Evolutionary conservation across 495 filamentous ascomycete species (phyloP).

Genomic region (Penicillium ucsense): DNA sequence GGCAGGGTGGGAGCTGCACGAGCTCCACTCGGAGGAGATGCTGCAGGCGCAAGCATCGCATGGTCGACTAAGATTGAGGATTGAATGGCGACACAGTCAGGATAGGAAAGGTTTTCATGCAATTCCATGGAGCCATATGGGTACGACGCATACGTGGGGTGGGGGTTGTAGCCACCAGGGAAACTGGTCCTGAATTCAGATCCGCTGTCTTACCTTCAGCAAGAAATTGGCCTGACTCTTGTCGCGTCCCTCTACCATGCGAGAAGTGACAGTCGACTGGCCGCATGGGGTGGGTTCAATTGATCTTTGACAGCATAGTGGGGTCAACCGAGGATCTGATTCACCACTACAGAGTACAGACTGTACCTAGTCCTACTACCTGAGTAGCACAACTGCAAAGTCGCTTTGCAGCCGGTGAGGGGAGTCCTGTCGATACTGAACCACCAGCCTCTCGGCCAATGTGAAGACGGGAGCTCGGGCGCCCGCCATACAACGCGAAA

Average conservation of each 20-base stretch:
- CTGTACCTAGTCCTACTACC: no score
- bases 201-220: constrained; percentile 1
- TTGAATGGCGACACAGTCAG: constrained; percentile 7
- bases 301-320: no score
- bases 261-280: no score
- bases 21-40: constrained; percentile 16
- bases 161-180: constrained; percentile 8
- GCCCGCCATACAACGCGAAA: constrained; percentile 5
- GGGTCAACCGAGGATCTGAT: no score
- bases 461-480: not conserved
- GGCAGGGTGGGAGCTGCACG: constrained; percentile 20
- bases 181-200: constrained; percentile 6
- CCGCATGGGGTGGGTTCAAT: no score
- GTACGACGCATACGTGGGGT: constrained; percentile 12
- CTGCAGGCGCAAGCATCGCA: constrained; percentile 15
- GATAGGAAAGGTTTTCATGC: constrained; percentile 16
- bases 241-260: no score
- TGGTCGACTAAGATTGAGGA: constrained; percentile 12
- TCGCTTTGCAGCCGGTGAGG: constrained; percentile 1
- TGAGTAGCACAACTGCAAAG: constrained; percentile 1
- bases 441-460: no score
- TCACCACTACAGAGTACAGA: no score
- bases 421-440: not conserved
- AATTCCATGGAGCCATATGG: constrained; percentile 14
- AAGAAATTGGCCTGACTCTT: not conserved